Conservation (phyloP, 192 early-diverging fungal species). For the Phycomyces nitens region DNA sequence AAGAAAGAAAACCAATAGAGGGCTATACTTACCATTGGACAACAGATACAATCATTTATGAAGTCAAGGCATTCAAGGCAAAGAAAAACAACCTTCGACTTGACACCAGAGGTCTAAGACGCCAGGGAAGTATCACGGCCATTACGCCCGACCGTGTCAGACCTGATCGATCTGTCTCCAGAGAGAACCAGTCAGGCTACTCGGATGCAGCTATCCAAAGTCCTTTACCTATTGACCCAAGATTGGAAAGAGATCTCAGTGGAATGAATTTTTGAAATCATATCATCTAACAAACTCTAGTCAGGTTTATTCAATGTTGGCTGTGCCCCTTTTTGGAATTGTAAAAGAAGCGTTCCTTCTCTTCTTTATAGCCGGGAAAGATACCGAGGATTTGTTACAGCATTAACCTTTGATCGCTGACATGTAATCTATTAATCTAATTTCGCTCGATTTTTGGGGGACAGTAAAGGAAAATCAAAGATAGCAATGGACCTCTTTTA, state of each 20-base stretch:
- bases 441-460: too few relatives aligned
- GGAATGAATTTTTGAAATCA: background rate
- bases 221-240: slow-evolving; percentile 9
- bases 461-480: too few relatives aligned
- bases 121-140: slow-evolving; percentile 11
- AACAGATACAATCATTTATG: slow-evolving; percentile 18
- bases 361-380: too few relatives aligned
- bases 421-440: too few relatives aligned
- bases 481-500: too few relatives aligned
- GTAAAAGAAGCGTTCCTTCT: too few relatives aligned
- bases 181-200: slow-evolving; percentile 3
- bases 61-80: slow-evolving; percentile 22
- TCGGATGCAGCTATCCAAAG: slow-evolving; percentile 2
- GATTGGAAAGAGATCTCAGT: slow-evolving; percentile 10
- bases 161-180: background rate
- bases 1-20: background rate
- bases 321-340: too few relatives aligned
- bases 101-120: slow-evolving; percentile 17
- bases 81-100: slow-evolving; percentile 18
- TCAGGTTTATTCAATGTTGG: too few relatives aligned
- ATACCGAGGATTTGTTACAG: too few relatives aligned
- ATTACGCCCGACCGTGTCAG: slow-evolving; percentile 2
- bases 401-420: too few relatives aligned
- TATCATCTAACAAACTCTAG: too few relatives aligned
- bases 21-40: too few relatives aligned